Percentiles rank a stretch among this genome's conserved stretches.
Evolutionary conservation across 1,284 basidiomycete genomes (phyloP).

Genomic region (Apiotrichum gamsii): DNA sequence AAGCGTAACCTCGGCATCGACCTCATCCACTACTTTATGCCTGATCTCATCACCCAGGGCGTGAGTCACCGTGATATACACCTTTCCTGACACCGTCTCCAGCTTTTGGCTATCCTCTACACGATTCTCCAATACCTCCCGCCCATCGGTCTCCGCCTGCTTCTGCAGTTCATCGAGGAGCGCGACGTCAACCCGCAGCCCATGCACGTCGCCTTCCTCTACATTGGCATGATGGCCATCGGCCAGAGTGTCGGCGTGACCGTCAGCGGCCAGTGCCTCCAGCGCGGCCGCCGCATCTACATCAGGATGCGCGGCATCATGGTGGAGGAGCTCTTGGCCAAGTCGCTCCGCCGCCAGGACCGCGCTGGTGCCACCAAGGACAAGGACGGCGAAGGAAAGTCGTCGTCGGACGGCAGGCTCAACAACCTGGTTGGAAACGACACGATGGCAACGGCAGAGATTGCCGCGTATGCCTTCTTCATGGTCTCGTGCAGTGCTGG

Average conservation of each 20-base stretch:
- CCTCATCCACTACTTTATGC: constrained; percentile 30
- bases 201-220: constrained; percentile 51
- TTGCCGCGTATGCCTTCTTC: constrained; percentile 45
- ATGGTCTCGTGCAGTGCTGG: constrained; percentile 45
- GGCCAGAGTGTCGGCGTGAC: constrained; percentile 48
- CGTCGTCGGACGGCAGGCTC: constrained; percentile 51
- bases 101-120: constrained; percentile 48
- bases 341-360: constrained; percentile 52
- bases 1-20: constrained; percentile 43
- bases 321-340: constrained; percentile 53
- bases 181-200: constrained; percentile 39
- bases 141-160: constrained; percentile 50
- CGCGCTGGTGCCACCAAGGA: constrained; percentile 41
- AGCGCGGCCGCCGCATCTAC: constrained; percentile 50
- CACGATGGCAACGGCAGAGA: constrained; percentile 48
- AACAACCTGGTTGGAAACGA: constrained; percentile 54
- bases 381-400: constrained; percentile 23
- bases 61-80: no score
- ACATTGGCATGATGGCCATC: constrained; percentile 50
- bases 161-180: constrained; percentile 50
- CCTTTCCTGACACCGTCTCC: neutral
- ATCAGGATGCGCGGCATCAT: constrained; percentile 50
- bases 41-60: constrained; percentile 18
- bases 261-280: constrained; percentile 48
- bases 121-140: constrained; percentile 50